phyloP scores from a whole-genome alignment of 352 stramenopile species.

The Pythium dissimile region DNA sequence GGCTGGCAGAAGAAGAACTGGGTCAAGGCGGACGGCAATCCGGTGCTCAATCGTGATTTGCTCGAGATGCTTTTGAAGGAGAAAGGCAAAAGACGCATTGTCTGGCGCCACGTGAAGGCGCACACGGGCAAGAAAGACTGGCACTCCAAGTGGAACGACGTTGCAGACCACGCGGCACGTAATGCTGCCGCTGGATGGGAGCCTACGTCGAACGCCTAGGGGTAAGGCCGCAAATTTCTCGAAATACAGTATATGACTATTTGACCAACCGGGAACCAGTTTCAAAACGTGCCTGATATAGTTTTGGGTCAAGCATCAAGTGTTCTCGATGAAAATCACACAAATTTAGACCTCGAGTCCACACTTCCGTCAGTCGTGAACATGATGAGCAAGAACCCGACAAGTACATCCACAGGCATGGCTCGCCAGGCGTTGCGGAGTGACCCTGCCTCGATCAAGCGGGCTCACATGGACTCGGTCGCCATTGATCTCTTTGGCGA shows the following conservation, averaged over 20 bases:
- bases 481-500: background rate
- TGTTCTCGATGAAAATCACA: no score
- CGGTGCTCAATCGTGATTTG: conserved; percentile 64
- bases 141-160: conserved; percentile 75
- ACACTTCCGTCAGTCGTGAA: background rate
- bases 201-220: conserved; percentile 10
- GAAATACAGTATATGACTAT: conserved; percentile 4
- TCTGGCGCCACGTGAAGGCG: conserved; percentile 68
- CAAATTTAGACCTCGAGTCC: no score
- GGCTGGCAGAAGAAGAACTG: conserved; percentile 62
- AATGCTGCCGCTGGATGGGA: conserved; percentile 27
- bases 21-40: conserved; percentile 48
- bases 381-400: background rate
- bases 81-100: conserved; percentile 38
- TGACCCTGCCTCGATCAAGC: background rate
- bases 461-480: background rate
- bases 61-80: conserved; percentile 50
- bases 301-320: no score
- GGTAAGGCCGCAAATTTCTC: background rate
- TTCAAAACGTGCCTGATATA: no score
- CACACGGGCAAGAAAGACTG: conserved; percentile 57
- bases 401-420: no score
- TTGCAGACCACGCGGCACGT: conserved; percentile 49
- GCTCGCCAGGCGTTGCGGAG: background rate
- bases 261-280: no score